phyloP scores from a whole-genome alignment of 2,329 filamentous ascomycete genomes.

The Chrysoporthe puriensis region DNA sequence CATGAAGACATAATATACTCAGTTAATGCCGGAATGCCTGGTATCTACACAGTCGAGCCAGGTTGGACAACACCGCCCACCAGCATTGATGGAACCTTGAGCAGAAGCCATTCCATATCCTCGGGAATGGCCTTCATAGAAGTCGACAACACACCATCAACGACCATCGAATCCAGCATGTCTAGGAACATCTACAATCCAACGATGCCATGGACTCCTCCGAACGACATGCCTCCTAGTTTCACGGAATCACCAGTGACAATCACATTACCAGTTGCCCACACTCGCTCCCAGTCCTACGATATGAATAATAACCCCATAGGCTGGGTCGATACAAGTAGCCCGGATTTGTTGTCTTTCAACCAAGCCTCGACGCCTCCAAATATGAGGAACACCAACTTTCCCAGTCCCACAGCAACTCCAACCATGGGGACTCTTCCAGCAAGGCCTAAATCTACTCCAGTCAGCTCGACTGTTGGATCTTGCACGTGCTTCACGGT shows the following conservation, averaged over 20 bases:
- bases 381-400: constrained; percentile 42
- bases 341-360: constrained; percentile 41
- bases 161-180: constrained; percentile 30
- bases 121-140: constrained; percentile 36
- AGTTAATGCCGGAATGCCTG: constrained; percentile 34
- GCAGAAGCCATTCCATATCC: constrained; percentile 40
- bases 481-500: constrained; percentile 52
- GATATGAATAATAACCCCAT: constrained; percentile 40
- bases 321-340: constrained; percentile 36
- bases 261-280: constrained; percentile 35
- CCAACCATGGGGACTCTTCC: constrained; percentile 40
- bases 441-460: constrained; percentile 36
- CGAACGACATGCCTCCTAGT: constrained; percentile 46
- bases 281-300: constrained; percentile 43
- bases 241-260: constrained; percentile 41
- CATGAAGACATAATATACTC: constrained; percentile 39
- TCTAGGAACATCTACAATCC: constrained; percentile 41
- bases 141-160: constrained; percentile 29
- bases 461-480: constrained; percentile 32
- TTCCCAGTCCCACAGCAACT: constrained; percentile 42
- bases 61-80: constrained; percentile 45
- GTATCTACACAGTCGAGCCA: constrained; percentile 43
- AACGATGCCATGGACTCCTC: constrained; percentile 46
- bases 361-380: constrained; percentile 41
- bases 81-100: constrained; percentile 41